phyloP scores from a whole-genome alignment of 495 filamentous ascomycete genomes.

The Aspergillus hancockii region DNA sequence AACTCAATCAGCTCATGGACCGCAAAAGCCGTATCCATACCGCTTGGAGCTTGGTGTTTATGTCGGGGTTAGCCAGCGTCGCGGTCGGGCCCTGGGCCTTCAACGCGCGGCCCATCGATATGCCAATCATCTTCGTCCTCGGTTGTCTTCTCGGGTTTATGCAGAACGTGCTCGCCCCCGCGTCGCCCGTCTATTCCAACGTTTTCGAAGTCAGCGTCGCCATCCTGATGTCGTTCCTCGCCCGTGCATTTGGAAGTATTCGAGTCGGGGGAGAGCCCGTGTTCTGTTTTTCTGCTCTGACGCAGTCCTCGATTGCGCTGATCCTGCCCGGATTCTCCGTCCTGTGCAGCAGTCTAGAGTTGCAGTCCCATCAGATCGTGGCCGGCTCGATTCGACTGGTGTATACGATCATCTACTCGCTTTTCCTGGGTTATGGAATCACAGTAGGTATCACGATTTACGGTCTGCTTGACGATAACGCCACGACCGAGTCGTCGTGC shows the following conservation, averaged over 20 bases:
- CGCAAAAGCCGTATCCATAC: constrained; percentile 53
- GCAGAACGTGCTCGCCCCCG: constrained; percentile 73
- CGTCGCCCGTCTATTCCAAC: constrained; percentile 74
- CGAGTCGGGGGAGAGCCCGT: constrained; percentile 38
- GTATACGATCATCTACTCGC: constrained; percentile 88
- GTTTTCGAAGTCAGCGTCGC: constrained; percentile 86
- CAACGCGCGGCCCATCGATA: constrained; percentile 76
- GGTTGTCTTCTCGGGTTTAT: constrained; percentile 80
- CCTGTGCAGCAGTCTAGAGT: constrained; percentile 75
- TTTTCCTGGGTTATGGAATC: constrained; percentile 94
- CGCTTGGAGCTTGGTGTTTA: constrained; percentile 65
- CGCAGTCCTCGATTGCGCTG: constrained; percentile 84
- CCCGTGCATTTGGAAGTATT: constrained; percentile 82
- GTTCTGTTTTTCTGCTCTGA: constrained; percentile 88
- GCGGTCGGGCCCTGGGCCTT: constrained; percentile 83
- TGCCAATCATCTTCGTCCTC: constrained; percentile 81
- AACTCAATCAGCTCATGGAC: constrained; percentile 61
- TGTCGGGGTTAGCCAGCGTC: constrained; percentile 82
- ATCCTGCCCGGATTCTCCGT: constrained; percentile 87
- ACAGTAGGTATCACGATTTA: constrained; percentile 91
- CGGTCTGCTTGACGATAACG: constrained; percentile 72
- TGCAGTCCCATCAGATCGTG: constrained; percentile 80
- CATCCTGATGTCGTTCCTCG: constrained; percentile 78
- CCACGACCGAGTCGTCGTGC: constrained; percentile 69
- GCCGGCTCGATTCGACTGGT: constrained; percentile 90